A percentile compares a stretch with the other conserved stretches of the same genome.
Evolutionary conservation across 805 yeast genomes (phyloP).

Genomic region (Debaryomyces hansenii): DNA sequence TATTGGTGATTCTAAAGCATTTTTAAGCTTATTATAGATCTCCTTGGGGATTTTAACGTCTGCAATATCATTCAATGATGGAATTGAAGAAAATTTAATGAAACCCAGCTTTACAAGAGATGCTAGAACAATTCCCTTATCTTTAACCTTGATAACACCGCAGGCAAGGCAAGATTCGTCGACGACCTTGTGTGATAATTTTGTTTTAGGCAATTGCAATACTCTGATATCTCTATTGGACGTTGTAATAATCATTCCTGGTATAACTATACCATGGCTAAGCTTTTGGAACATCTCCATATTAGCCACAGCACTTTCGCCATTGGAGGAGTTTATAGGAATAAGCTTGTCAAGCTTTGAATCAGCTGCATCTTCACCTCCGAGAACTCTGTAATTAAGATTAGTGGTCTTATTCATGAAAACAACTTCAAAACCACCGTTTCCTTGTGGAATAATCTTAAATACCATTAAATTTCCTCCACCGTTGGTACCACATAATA

Average conservation of each 20-base stretch:
- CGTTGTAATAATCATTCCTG: conserved; percentile 59
- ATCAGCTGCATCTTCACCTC: conserved; percentile 46
- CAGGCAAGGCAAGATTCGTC: conserved; percentile 44
- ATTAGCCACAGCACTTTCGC: conserved; percentile 65
- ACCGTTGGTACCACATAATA: conserved; percentile 72
- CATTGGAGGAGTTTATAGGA: conserved; percentile 59
- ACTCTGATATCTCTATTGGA: conserved; percentile 64
- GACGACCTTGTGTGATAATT: conserved; percentile 62
- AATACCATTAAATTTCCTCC: conserved; percentile 69
- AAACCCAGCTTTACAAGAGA: conserved; percentile 47
- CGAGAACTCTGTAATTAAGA: conserved; percentile 30
- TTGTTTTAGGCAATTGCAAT: conserved; percentile 58
- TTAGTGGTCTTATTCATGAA: conserved; percentile 44
- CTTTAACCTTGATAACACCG: conserved; percentile 51
- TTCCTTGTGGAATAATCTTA: conserved; percentile 60
- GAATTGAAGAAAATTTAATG: conserved; percentile 52
- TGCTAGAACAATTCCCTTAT: conserved; percentile 49
- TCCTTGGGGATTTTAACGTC: conserved; percentile 40
- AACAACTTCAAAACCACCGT: conserved; percentile 60
- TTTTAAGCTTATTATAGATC: conserved; percentile 20
- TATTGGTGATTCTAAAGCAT: conserved; percentile 18
- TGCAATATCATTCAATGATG: conserved; percentile 61
- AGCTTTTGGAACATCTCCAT: conserved; percentile 57
- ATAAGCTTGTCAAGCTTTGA: conserved; percentile 54
- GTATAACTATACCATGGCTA: conserved; percentile 58